Conservation (phyloP, 1,284 basidiomycete species). For the Ceratobasidium sp. region DNA sequence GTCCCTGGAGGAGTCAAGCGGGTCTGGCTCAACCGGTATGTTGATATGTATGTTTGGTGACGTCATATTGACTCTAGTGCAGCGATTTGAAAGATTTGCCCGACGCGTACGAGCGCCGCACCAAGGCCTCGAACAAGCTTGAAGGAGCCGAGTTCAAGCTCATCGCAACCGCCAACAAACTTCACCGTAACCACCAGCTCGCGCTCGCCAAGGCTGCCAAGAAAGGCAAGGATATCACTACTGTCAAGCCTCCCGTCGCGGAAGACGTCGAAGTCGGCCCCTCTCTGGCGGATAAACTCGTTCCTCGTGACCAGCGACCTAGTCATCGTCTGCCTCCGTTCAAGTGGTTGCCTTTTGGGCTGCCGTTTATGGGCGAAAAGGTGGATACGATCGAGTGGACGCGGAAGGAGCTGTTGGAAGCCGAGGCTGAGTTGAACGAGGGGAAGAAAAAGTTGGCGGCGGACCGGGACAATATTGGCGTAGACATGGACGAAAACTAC, state of each 20-base stretch:
- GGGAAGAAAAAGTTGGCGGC: conserved; percentile 55
- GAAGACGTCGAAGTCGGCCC: conserved; percentile 50
- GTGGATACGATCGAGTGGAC: conserved; percentile 81
- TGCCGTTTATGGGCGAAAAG: conserved; percentile 75
- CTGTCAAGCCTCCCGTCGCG: conserved; percentile 33
- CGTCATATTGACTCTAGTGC: conserved; percentile 38
- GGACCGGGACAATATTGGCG: conserved; percentile 53
- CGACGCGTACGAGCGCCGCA: conserved; percentile 67
- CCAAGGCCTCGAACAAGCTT: conserved; percentile 67
- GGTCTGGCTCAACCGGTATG: conserved; percentile 76
- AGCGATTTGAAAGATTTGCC: conserved; percentile 70
- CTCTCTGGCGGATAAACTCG: conserved; percentile 62
- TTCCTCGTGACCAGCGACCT: conserved; percentile 67
- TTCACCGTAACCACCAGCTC: conserved; percentile 50
- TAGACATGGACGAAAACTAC: conserved; percentile 63
- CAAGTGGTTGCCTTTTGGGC: conserved; percentile 66
- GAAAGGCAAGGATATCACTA: conserved; percentile 43
- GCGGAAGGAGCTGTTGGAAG: conserved; percentile 71
- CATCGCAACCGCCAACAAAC: conserved; percentile 63
- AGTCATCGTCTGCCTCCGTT: conserved; percentile 65
- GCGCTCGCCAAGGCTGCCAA: conserved; percentile 51
- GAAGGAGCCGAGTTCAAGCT: conserved; percentile 71
- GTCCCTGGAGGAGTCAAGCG: conserved; percentile 81
- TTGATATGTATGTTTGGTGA: not conserved
- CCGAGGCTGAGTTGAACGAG: conserved; percentile 63